Evolutionary conservation across 306 rosid genomes (phyloP).

Genomic region (Prunus padus): DNA sequence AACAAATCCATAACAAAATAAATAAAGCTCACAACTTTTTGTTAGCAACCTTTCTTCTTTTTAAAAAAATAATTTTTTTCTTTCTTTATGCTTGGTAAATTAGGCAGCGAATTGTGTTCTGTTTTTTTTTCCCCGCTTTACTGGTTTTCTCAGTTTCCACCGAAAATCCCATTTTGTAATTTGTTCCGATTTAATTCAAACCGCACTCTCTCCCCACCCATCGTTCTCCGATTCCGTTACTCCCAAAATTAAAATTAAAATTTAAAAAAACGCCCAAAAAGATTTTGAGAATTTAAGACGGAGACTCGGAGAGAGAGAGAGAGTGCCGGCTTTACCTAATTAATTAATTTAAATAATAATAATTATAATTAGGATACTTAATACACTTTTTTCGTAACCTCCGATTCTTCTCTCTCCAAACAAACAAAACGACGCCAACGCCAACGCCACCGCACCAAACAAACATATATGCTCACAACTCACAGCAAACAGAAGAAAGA

Average conservation of each 20-base stretch:
- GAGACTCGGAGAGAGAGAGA: neutral
- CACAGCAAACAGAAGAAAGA: neutral
- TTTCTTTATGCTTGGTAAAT: too few species aligned
- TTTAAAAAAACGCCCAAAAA: neutral
- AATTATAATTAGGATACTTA: neutral
- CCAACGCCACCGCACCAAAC: constrained; percentile 12
- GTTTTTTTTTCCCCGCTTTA: too few species aligned
- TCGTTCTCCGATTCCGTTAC: constrained; percentile 1
- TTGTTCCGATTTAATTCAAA: neutral
- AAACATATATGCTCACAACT: neutral
- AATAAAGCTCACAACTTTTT: too few species aligned
- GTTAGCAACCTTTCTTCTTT: too few species aligned
- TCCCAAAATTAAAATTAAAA: neutral
- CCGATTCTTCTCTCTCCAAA: constrained; percentile 1
- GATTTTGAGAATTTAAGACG: constrained; percentile 2
- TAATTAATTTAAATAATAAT: neutral
- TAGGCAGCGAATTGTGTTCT: too few species aligned
- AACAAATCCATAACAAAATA: too few species aligned
- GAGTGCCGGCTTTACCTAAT: neutral
- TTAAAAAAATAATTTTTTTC: too few species aligned
- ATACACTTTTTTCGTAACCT: constrained; percentile 13
- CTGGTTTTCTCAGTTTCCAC: too few species aligned
- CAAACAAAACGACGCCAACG: constrained; percentile 28
- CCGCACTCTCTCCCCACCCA: neutral
- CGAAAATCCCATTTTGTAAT: too few species aligned